Evolutionary conservation across 140 eudicot species (phyloP), one percentile per base, ranked within the genome.

Genomic region (Flaveria floridana): DNA sequence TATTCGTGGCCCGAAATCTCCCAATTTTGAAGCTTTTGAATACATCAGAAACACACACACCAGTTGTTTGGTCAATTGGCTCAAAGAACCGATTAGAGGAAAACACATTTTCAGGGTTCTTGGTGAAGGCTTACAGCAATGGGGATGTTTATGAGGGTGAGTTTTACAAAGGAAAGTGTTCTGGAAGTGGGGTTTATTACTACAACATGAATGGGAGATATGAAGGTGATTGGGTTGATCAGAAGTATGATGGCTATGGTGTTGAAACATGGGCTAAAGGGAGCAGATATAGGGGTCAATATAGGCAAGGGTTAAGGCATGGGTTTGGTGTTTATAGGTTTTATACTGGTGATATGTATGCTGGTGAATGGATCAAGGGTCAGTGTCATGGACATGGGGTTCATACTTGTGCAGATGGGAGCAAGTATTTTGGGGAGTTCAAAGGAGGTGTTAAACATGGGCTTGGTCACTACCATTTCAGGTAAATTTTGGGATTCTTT

Each of bases 31-130:
- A 76, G 28, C 57, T 84, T 16, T 72, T 68, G 10, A 21, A 37
- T 8, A 37, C 74, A 16, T 23, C 74, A 26, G 77, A 77, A 65
- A 7, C 78, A 56, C 47, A 55, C 57, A 56, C 74, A 20, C 83
- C 85, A 47, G 92, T 89, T 69, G 83, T 89, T 79, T 89, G 96
- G 96, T 87, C 92, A 76, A 89, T 89, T 67, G 96, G 92, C 58
- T 39, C 87, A 39, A 90, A 81, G 80, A 82, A 73, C 64, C 71
- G 73, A 73, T 9, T 51, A 21, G 81, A 72, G 12, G 83, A 77
- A 7, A 76, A 70, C 26, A 44, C 59, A 0, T 12, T 74, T 6
- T 73, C 86, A 1, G 96, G 96, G 37, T 83, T 75, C 21, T 76
- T 84, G 66, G 92, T 84, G 44, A 79, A 81, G 62, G 85, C 77